phyloP scores from a whole-genome alignment of 2,329 filamentous ascomycete genomes.

The Moelleriella libera region DNA sequence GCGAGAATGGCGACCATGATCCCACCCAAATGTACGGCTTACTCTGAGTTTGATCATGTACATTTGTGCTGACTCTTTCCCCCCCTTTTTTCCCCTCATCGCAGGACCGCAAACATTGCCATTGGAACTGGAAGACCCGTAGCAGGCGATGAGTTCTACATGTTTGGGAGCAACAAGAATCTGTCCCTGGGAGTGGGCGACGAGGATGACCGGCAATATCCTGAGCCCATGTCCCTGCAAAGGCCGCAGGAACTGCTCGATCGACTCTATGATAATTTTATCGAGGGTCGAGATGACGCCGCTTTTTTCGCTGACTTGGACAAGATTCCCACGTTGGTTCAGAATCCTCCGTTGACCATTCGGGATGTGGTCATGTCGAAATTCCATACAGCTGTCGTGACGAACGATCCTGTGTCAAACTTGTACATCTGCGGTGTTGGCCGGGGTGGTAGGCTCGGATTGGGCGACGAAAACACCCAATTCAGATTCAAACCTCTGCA shows the following conservation, averaged over 20 bases:
- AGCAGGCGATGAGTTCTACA: constrained; percentile 71
- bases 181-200: constrained; percentile 87
- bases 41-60: neutral
- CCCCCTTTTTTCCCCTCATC: neutral
- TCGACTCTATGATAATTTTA: constrained; percentile 57
- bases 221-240: constrained; percentile 65
- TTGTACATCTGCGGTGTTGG: constrained; percentile 89
- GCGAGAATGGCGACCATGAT: constrained; percentile 30
- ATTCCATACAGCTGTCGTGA: constrained; percentile 78
- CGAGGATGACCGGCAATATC: constrained; percentile 85
- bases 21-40: constrained; percentile 14
- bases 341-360: constrained; percentile 58
- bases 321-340: constrained; percentile 59
- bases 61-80: neutral
- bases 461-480: constrained; percentile 78
- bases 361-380: constrained; percentile 83
- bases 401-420: constrained; percentile 76
- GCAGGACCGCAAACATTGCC: constrained; percentile 8
- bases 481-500: constrained; percentile 79
- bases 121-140: constrained; percentile 8
- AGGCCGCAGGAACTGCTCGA: constrained; percentile 66
- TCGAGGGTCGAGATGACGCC: constrained; percentile 29
- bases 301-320: constrained; percentile 16
- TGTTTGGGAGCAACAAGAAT: constrained; percentile 95
- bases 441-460: constrained; percentile 74